A percentile compares a stretch with the other conserved stretches of the same genome.
Conservation (phyloP, 441 rosid genomes). For the Capsella rubella region DNA sequence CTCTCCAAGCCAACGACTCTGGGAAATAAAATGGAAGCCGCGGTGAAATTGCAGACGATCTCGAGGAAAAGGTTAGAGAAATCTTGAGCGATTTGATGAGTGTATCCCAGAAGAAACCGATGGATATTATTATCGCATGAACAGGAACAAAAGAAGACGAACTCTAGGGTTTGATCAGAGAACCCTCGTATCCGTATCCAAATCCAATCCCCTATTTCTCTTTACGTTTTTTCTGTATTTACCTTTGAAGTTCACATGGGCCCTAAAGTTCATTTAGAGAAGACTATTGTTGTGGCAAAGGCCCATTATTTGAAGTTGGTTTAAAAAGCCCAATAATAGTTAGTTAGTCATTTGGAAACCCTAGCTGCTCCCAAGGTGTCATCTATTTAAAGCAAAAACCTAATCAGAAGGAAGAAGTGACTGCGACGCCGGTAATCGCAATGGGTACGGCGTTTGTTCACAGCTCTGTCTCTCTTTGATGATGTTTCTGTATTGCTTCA, state of each 20-base stretch:
- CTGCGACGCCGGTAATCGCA: conserved; percentile 42
- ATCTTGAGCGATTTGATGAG: not conserved
- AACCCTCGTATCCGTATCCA: conserved; percentile 2
- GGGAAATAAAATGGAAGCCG: not conserved
- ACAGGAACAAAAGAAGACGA: not conserved
- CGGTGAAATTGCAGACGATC: conserved; percentile 19
- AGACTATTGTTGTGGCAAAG: not conserved
- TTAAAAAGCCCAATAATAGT: not conserved
- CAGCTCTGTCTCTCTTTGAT: not conserved
- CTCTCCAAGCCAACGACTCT: conserved; percentile 3
- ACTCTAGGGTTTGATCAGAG: conserved; percentile 40
- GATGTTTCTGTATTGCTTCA: not conserved
- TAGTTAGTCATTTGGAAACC: conserved; percentile 16
- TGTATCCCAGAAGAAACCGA: conserved; percentile 7
- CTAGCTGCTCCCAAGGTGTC: conserved; percentile 22
- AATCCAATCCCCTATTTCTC: not conserved
- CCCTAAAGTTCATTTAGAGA: not conserved
- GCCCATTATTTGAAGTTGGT: conserved; percentile 14
- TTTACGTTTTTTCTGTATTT: not conserved
- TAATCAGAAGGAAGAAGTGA: conserved; percentile 15
- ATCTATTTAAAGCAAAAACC: conserved; percentile 28
- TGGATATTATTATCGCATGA: not conserved
- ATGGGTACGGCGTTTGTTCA: conserved; percentile 28
- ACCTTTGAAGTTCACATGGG: not conserved
- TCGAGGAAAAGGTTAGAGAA: not conserved